Evolutionary conservation across 176 grass and related monocot genomes (phyloP).

Genomic region (Oryza glaberrima): DNA sequence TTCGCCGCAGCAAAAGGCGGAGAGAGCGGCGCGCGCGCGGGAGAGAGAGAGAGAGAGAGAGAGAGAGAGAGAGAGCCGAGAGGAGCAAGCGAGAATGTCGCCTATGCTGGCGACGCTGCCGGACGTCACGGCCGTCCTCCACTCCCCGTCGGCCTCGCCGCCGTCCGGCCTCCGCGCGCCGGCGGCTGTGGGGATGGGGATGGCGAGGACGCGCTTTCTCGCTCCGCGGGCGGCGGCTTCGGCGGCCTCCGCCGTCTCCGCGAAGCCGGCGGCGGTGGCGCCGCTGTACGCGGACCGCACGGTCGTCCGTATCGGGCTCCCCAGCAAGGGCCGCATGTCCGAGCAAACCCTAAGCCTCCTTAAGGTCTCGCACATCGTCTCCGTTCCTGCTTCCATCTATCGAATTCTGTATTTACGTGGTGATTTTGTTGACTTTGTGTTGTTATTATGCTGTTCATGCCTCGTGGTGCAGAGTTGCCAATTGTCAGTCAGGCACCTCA

Average conservation of each 20-base stretch:
- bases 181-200: neutral
- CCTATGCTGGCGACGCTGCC: slow-evolving; percentile 32
- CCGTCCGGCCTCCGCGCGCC: neutral
- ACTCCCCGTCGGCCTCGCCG: slow-evolving; percentile 3
- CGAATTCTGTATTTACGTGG: neutral
- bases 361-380: slow-evolving; percentile 41
- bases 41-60: no score
- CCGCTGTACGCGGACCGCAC: slow-evolving; percentile 47
- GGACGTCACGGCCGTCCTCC: slow-evolving; percentile 5
- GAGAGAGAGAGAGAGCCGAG: no score
- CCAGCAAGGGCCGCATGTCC: slow-evolving; percentile 93
- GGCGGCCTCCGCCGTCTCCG: slow-evolving; percentile 37
- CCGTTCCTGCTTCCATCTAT: neutral
- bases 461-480: slow-evolving; percentile 75
- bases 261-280: slow-evolving; percentile 4
- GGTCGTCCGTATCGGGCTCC: slow-evolving; percentile 78
- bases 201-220: neutral
- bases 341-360: slow-evolving; percentile 92
- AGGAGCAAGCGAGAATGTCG: slow-evolving; percentile 31
- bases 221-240: slow-evolving; percentile 26
- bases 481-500: slow-evolving; percentile 70
- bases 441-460: neutral
- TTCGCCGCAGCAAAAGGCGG: slow-evolving; percentile 27
- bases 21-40: neutral
- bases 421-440: slow-evolving; percentile 23